Base-by-base conservation (phyloP, 306 rosid genomes). In the Dryas octopetala region DNA sequence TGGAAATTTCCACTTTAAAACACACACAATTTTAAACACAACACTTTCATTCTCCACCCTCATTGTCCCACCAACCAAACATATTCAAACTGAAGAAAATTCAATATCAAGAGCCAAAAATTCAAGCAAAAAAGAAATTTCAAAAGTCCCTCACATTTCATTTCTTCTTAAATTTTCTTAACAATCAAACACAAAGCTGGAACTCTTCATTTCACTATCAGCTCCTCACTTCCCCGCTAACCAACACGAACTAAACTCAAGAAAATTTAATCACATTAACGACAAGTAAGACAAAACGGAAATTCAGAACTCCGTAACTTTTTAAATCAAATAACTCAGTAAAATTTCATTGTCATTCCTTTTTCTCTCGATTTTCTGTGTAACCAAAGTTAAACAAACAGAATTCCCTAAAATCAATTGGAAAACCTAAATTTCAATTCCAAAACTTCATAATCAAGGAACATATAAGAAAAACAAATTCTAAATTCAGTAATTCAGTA, bases 71-170 rank as follows among this genome's bases (percentile, higher is more conserved):
- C 13, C 19, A 75, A 52, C 32, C 71, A 67, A 55, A 28, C 47
- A 9, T 53, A 52, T 1, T 15, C 6, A 59, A 73, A 41, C 63
- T 28, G 15, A 44, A 59, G 11, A 50, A 38, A 41, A 15, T 7
- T 41, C 64, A 23, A 38, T 4, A 40, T 38, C n/a, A 41, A 26
- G 17, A 52, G 51, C 67, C 55, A 52, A 76, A 13, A 17, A 46
- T 11, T 16, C 65, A 73, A 7, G 5, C 41, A 28, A n/a, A 52
- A 43, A 3, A 19, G 40, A 71, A 44, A 10, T 43, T 19, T 43
- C 51, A 65, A 16, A 72, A 60, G 43, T 26, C 55, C 52, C 64
- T 59, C 53, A 57, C 70, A 66, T 73, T 66, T 58, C 62, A 44
- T 16, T 23, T 15, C 19, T 60, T 61, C 74, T 41, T 7, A 69